Base-by-base conservation (phyloP, 495 filamentous ascomycete genomes). In the Penicillium pulvis region DNA sequence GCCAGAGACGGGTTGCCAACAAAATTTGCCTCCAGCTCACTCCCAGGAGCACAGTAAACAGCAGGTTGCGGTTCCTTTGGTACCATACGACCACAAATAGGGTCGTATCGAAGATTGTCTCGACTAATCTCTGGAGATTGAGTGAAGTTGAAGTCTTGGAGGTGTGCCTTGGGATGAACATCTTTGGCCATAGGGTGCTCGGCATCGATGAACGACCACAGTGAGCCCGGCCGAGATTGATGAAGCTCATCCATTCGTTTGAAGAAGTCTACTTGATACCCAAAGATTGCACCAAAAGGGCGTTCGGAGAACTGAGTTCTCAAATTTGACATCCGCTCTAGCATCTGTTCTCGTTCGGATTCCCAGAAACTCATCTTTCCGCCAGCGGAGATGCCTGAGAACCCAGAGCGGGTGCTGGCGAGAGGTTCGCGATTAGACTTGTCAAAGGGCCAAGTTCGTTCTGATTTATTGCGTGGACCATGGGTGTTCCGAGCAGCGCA, bases 211-310 rank as follows among this genome's bases (percentile, higher is more conserved):
- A 74, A 58, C 0, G 68, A 68, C 26, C 68, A 65, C 43, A 68
- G 68, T n/a, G 71, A 62, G 6, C 64, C 59, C 16, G 68, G 66
- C 58, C 69, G 70, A 2, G 20, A 23, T 23, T 23, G 20, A 23
- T 23, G 20, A 11, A 55, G 20, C 17, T 60, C 68, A 3, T 55
- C 55, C 24, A 53, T 52, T 9, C 59, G 51, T 7, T 43, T 31
- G 28, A 64, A 55, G 16, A 69, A 67, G 36, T 66, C 68, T 43
- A 69, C 51, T 52, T 70, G 67, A 23, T 63, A 70, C 16, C 79
- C 77, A 66, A 82, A 83, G 2, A 81, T 24, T 8, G 71, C 72
- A 12, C 58, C 59, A 49, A 74, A 79, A 1, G 79, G 76, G 53
- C 82, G 78, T 6, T 62, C 56, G 5, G 75, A 70, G 12, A 51